Percentiles rank a stretch among this genome's conserved stretches.
Evolutionary conservation across 2,329 filamentous ascomycete genomes (phyloP).

Genomic region (Karstenula rhodostoma): DNA sequence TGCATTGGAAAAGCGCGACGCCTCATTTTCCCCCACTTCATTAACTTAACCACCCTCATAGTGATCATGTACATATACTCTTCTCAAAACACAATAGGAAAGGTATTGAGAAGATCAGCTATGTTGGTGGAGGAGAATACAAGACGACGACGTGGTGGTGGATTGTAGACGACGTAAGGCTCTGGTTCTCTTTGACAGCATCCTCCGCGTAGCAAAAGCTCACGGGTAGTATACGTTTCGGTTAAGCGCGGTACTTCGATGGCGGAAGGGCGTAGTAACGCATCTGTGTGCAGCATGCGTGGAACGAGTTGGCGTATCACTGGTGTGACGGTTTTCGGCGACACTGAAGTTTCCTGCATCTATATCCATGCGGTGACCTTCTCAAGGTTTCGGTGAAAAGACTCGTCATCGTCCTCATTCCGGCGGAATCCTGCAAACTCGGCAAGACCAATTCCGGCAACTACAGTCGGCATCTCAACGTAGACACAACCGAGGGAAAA

Average conservation of each 20-base stretch:
- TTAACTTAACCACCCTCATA: too few species aligned
- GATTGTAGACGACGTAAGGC: background rate
- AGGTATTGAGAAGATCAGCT: too few species aligned
- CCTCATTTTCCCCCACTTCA: too few species aligned
- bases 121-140: too few species aligned
- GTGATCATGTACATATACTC: too few species aligned
- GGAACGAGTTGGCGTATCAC: background rate
- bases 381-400: conserved; percentile 18
- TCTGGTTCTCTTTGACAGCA: background rate
- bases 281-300: background rate
- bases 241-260: background rate
- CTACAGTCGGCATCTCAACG: conserved; percentile 23
- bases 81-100: too few species aligned
- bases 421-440: conserved; percentile 17
- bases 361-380: conserved; percentile 9
- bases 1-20: too few species aligned
- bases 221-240: background rate
- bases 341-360: background rate
- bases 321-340: too few species aligned
- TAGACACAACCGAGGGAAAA: conserved; percentile 26
- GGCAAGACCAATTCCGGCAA: conserved; percentile 10
- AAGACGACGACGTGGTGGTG: too few species aligned
- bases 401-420: conserved; percentile 13
- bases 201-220: background rate
- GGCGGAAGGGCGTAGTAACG: background rate